Conservation (phyloP, 306 rosid genomes). For the Dalbergia oliveri region DNA sequence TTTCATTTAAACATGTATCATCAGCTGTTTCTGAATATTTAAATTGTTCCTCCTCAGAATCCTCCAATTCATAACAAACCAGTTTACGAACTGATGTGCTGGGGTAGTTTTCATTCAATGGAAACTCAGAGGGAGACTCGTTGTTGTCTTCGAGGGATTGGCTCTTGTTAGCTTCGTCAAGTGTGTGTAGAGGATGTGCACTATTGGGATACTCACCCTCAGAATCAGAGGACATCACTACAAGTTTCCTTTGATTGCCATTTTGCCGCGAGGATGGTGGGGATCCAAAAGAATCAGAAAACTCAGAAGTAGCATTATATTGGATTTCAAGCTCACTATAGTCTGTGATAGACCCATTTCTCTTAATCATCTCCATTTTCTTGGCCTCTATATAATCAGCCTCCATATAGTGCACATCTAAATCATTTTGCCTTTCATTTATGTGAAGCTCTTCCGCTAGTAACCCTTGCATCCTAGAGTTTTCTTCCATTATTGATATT, state of each 20-base stretch:
- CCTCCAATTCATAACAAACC: constrained; percentile 57
- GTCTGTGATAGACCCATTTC: constrained; percentile 69
- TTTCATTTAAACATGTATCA: constrained; percentile 51
- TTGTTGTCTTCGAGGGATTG: constrained; percentile 46
- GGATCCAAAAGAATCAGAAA: constrained; percentile 63
- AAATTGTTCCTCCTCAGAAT: constrained; percentile 51
- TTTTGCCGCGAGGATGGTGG: constrained; percentile 53
- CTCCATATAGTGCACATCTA: constrained; percentile 48
- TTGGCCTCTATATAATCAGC: constrained; percentile 62
- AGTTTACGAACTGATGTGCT: constrained; percentile 49
- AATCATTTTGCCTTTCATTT: constrained; percentile 50
- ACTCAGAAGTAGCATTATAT: constrained; percentile 56
- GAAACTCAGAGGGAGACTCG: constrained; percentile 47
- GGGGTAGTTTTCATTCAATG: constrained; percentile 44
- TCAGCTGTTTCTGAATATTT: constrained; percentile 59
- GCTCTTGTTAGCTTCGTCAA: constrained; percentile 49
- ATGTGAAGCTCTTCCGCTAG: constrained; percentile 52
- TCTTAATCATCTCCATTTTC: constrained; percentile 78
- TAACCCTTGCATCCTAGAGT: constrained; percentile 51
- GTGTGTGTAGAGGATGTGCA: constrained; percentile 38
- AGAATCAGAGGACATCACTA: constrained; percentile 88
- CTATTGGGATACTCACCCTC: constrained; percentile 67
- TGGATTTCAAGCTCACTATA: constrained; percentile 62
- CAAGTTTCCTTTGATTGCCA: constrained; percentile 68
- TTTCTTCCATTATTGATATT: constrained; percentile 59